Evolutionary conservation across 2,329 filamentous ascomycete genomes (phyloP), one percentile per base, ranked within the genome.

Genomic region (Talaromyces sp.): DNA sequence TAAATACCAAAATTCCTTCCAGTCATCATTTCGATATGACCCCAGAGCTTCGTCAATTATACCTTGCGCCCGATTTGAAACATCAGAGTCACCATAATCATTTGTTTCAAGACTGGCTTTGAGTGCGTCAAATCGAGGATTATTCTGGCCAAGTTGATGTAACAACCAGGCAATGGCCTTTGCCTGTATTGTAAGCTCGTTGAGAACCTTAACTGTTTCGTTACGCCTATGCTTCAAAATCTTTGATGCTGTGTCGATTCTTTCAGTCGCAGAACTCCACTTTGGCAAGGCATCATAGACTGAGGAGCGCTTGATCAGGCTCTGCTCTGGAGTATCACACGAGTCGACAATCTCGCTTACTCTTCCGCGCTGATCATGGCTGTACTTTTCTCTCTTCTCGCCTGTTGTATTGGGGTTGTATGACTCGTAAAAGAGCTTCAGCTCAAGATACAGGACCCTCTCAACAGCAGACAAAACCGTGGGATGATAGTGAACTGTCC

Each of bases 351-450:
- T 80, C 6, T 79, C 74, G 37, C 82, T 80, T 3, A 87, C 67
- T 2, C 81, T 75, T 78, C 77, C 37, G 10, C 68, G 63, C 47
- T 74, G 69, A 43, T 75, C 74, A 58, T 72, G 70, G 37, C 68
- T 66, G 57, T 73, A 72, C 13, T 69, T 65, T 3, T 70, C 70
- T 41, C 68, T 70, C 15, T 68, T 68, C 52, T 69, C 70, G 47
- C 69, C 68, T 25, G 73, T 70, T 52, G 74, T 66, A 41, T 79
- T 76, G 77, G 86, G 84, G 33, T 83, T 81, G 6, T 82, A 78
- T 0, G 83, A 79, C 56, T 82, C 82, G 1, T 87, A 69, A 52
- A 85, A 81, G 63, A 85, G 82, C 4, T 83, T 83, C 0, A 87
- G 74, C 68, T 87, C 85, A 0, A 83, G 75, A 69, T 89, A 89